Conservation (phyloP, 257 asterid species). For the Solanum pennellii region DNA sequence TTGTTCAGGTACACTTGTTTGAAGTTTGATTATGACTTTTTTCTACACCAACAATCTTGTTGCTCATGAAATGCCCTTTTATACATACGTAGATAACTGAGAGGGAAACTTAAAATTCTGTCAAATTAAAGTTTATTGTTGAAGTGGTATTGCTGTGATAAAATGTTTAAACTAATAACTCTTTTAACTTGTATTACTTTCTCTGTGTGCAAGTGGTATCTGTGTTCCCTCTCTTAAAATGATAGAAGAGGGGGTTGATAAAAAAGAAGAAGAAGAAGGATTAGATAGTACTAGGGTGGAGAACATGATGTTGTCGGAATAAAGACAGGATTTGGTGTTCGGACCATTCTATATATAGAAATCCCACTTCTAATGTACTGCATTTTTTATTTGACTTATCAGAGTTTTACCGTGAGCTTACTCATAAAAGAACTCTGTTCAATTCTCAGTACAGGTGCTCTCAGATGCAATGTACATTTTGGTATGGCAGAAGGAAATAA, state of each 20-base stretch:
- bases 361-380: neutral
- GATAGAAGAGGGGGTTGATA: no score
- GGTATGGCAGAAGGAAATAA: no score
- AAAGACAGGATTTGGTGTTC: neutral
- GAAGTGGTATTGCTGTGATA: neutral
- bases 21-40: neutral
- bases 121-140: neutral
- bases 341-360: neutral
- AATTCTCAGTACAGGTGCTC: neutral
- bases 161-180: neutral
- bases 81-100: neutral
- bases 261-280: neutral
- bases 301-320: neutral
- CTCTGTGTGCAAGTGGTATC: neutral
- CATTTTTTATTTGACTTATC: neutral
- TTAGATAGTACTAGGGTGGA: neutral
- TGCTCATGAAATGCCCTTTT: neutral
- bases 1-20: conserved; percentile 52
- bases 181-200: neutral
- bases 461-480: neutral
- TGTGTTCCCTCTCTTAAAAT: neutral
- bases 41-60: neutral
- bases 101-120: neutral
- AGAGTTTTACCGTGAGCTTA: neutral
- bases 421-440: neutral